These are phyloP conservation scores for Hanseniaspora nectarophila DNA, from an alignment of 805 yeast genomes.

Conservation along the genomic window DNA sequence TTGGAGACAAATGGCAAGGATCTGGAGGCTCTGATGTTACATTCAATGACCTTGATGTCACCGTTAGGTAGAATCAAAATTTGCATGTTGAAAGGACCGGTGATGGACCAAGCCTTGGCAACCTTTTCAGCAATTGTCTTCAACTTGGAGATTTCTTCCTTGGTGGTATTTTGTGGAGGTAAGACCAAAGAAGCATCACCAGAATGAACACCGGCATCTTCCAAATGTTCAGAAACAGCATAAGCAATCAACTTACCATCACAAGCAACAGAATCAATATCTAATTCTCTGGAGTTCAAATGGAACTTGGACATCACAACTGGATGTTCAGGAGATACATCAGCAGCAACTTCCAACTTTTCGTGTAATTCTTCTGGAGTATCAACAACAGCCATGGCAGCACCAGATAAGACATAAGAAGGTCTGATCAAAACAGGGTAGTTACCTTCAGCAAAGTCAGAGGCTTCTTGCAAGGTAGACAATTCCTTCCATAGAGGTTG, in stretches of 20 bases:
- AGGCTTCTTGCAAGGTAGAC: constrained; percentile 86
- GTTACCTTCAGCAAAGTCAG: constrained; percentile 65
- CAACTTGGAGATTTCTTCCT: constrained; percentile 81
- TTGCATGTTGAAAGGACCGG: constrained; percentile 97
- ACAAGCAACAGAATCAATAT: constrained; percentile 96
- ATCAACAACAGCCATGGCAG: constrained; percentile 97
- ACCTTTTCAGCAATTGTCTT: constrained; percentile 93
- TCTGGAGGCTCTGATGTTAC: constrained; percentile 98
- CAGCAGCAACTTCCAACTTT: constrained; percentile 86
- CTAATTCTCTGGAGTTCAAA: constrained; percentile 94
- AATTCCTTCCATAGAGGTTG: constrained; percentile 99
- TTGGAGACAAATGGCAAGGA: constrained; percentile 97
- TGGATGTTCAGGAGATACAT: constrained; percentile 94
- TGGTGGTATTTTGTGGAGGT: constrained; percentile 90
- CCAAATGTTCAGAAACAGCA: constrained; percentile 96
- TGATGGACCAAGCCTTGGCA: constrained; percentile 85
- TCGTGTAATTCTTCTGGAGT: constrained; percentile 77
- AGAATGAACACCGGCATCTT: constrained; percentile 98
- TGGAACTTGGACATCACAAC: constrained; percentile 94
- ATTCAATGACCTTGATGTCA: constrained; percentile 93
- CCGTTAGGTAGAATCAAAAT: constrained; percentile 81
- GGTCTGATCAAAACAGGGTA: constrained; percentile 97
- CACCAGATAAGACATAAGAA: constrained; percentile 93
- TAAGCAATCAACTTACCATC: constrained; percentile 93
- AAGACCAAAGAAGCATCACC: constrained; percentile 97